Conservation (phyloP, 1,284 basidiomycete genomes). For the Coriolopsis trogii region DNA sequence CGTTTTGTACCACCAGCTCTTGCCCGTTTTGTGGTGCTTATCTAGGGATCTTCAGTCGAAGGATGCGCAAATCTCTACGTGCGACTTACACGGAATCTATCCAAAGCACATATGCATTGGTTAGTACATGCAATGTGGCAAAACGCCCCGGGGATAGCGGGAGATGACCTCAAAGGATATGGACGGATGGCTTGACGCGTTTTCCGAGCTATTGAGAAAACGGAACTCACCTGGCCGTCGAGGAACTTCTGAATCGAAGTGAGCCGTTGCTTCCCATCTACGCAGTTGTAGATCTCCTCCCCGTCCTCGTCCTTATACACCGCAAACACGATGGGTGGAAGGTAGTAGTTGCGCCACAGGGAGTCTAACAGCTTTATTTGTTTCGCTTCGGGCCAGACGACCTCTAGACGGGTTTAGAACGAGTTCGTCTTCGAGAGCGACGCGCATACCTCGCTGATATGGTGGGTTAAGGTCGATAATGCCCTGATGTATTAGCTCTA, state of each 20-base stretch:
- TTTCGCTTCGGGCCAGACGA: conserved; percentile 73
- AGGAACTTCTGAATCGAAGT: conserved; percentile 75
- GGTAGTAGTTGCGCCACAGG: conserved; percentile 72
- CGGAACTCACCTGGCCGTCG: conserved; percentile 58
- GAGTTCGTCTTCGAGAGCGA: not conserved
- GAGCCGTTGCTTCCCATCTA: conserved; percentile 77
- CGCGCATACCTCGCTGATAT: conserved; percentile 63
- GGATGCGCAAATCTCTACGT: not conserved
- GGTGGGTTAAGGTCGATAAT: conserved; percentile 64
- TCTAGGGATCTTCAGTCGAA: conserved; percentile 37
- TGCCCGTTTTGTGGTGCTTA: conserved; percentile 53
- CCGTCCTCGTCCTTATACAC: conserved; percentile 56
- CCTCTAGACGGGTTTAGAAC: conserved; percentile 43
- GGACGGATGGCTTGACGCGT: too few relatives aligned
- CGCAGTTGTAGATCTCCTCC: conserved; percentile 59
- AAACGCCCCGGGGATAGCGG: too few relatives aligned
- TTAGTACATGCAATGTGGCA: too few relatives aligned
- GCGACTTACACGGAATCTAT: conserved; percentile 43
- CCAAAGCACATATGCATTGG: not conserved
- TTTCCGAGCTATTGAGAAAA: too few relatives aligned
- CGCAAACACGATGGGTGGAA: conserved; percentile 76
- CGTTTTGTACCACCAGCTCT: conserved; percentile 60
- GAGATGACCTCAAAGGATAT: too few relatives aligned
- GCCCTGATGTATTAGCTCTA: conserved; percentile 66
- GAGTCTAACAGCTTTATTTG: conserved; percentile 77